Evolutionary conservation across 306 rosid genomes (phyloP), one percentile per base, ranked within the genome.

Genomic region (Trifolium subterraneum): DNA sequence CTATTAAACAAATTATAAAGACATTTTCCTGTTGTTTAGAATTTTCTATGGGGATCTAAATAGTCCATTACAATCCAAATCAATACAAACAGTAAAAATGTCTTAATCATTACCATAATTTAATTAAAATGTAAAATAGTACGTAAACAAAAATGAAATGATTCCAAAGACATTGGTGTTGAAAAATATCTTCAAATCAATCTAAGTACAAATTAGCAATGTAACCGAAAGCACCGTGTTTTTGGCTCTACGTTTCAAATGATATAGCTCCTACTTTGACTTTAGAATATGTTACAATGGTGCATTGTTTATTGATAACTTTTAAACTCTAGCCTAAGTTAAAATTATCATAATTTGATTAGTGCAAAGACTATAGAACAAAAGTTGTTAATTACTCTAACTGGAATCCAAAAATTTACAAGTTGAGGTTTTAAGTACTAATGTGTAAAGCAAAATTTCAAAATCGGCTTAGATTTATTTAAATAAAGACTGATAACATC

Each of bases 221-320:
- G 78, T 36, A 54, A 23, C 78, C n/a, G 50, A 64, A 78, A 72
- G 70, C 38, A 36, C 61, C 47, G 64, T 67, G 59, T 59, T 75
- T 66, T 20, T 35, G 47, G 69, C 25, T n/a, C 27, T 23, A 61
- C 5, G 25, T 33, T 47, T 71, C 19, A 52, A 62, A 54, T 44
- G 10, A 27, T 27, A 27, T 50, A 75, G 75, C 75, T 80, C 59
- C 44, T 6, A 51, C 60, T 36, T 85, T 82, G 82, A 71, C 85
- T 82, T 50, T 64, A 39, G 8, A 23, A 1, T 29, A 29, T 29
- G 33, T 29, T 29, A 29, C 33, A 29, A 15, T 10, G 68, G 63
- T 82, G 54, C 85, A 44, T 45, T 44, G 71, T 19, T 51, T 64
- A 61, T 58, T 78, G 76, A 51, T 18, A 45, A 48, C 50, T 75